Evolutionary conservation across 225 moss, liverwort and hornwort genomes (phyloP).

Genomic region (Marchantia polymorpha): DNA sequence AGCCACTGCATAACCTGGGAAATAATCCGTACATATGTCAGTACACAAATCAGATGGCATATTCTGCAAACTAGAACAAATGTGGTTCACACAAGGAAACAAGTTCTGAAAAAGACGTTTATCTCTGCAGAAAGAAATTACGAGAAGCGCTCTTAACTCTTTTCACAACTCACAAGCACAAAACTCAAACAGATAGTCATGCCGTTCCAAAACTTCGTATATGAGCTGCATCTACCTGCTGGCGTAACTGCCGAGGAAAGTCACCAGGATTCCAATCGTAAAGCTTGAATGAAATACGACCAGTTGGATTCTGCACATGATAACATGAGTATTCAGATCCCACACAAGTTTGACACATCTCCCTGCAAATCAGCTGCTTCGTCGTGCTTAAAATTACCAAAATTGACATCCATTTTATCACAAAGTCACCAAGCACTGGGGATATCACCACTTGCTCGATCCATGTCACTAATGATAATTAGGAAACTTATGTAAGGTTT

Average conservation of each 20-base stretch:
- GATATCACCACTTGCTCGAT: neutral
- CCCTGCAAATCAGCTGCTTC: neutral
- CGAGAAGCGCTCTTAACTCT: neutral
- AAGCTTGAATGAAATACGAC: conserved; percentile 94
- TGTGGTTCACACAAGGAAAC: too few relatives aligned
- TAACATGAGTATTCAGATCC: neutral
- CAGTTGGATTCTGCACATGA: conserved; percentile 69
- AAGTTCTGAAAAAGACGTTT: too few relatives aligned
- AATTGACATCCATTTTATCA: neutral
- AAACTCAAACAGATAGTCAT: neutral
- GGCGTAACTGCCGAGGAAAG: conserved; percentile 90
- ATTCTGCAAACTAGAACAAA: neutral
- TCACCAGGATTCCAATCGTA: conserved; percentile 99
- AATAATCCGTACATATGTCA: neutral
- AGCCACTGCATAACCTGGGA: conserved; percentile 85
- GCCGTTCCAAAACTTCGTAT: neutral
- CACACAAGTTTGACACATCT: neutral
- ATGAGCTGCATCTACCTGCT: conserved; percentile 62
- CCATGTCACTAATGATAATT: neutral
- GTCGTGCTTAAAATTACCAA: neutral
- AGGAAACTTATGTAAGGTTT: neutral
- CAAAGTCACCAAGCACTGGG: neutral
- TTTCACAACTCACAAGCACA: neutral
- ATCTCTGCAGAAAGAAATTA: too few relatives aligned
- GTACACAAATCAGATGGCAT: conserved; percentile 3